A percentile compares a stretch with the other conserved stretches of the same genome.
These are phyloP conservation scores for Calonectria honghensis DNA, from an alignment of 2,329 filamentous ascomycete genomes.

Conservation along the genomic window DNA sequence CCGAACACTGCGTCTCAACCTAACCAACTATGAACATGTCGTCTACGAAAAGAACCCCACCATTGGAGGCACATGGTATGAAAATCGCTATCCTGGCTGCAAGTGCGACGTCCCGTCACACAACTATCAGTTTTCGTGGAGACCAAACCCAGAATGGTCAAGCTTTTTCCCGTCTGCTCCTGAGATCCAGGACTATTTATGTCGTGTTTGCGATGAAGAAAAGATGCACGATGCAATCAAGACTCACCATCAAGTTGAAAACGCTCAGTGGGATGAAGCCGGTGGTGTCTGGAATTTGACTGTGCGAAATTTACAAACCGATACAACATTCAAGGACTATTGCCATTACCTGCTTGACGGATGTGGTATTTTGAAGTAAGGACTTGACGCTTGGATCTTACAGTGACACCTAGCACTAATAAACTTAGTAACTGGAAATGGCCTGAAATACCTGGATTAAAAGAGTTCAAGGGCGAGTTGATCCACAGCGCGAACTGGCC, in stretches of 20 bases:
- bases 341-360: slow-evolving; percentile 35
- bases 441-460: slow-evolving; percentile 35
- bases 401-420: background rate
- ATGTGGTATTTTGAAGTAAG: slow-evolving; percentile 38
- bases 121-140: slow-evolving; percentile 43
- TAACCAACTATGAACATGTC: slow-evolving; percentile 32
- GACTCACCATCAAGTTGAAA: slow-evolving; percentile 19
- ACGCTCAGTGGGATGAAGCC: slow-evolving; percentile 31
- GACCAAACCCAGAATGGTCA: slow-evolving; percentile 32
- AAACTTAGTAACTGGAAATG: slow-evolving; percentile 38
- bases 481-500: slow-evolving; percentile 39
- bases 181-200: slow-evolving; percentile 35
- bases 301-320: slow-evolving; percentile 13
- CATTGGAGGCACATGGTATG: slow-evolving; percentile 40
- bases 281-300: slow-evolving; percentile 21
- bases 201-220: slow-evolving; percentile 32
- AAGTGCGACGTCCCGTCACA: slow-evolving; percentile 40
- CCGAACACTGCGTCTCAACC: slow-evolving; percentile 26
- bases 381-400: background rate
- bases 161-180: slow-evolving; percentile 34
- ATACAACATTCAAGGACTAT: slow-evolving; percentile 22
- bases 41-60: slow-evolving; percentile 41
- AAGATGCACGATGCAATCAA: slow-evolving; percentile 29
- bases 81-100: slow-evolving; percentile 42
- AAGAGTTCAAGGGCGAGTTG: slow-evolving; percentile 35